These are phyloP conservation scores for Vitis cinerea DNA, from an alignment of 164 flowering plant species.

Conservation along the genomic window DNA sequence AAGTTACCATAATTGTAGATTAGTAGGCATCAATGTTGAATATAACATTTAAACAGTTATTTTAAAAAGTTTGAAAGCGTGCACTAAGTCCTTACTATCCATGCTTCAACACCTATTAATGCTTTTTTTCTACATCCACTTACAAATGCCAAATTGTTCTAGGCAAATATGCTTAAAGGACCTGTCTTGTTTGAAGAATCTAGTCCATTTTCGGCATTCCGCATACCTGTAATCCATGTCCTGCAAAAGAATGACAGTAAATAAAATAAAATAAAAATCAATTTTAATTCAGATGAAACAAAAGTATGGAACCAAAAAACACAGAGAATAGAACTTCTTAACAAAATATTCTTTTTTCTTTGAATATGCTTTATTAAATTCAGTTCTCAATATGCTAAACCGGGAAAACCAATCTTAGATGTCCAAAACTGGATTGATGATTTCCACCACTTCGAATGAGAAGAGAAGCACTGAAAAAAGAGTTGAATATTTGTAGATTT, in stretches of 20 bases:
- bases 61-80: background rate
- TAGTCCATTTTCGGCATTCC: slow-evolving; percentile 49
- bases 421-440: too few relatives aligned
- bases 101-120: slow-evolving; percentile 3
- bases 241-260: slow-evolving; percentile 31
- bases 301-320: background rate
- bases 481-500: background rate
- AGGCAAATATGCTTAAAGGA: slow-evolving; percentile 59
- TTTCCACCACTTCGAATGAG: background rate
- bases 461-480: background rate
- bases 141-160: slow-evolving; percentile 1
- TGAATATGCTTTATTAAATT: too few relatives aligned
- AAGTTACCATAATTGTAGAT: background rate
- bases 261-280: background rate
- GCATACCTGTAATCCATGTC: slow-evolving; percentile 47
- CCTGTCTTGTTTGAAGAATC: slow-evolving; percentile 53
- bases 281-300: background rate
- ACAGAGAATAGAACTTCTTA: background rate
- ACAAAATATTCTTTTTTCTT: background rate
- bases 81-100: background rate
- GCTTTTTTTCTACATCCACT: background rate
- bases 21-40: background rate
- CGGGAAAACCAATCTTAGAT: too few relatives aligned
- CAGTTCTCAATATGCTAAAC: too few relatives aligned
- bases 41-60: background rate